phyloP scores from a whole-genome alignment of 441 rosid species.

The Cnidoscolus chayamansa region DNA sequence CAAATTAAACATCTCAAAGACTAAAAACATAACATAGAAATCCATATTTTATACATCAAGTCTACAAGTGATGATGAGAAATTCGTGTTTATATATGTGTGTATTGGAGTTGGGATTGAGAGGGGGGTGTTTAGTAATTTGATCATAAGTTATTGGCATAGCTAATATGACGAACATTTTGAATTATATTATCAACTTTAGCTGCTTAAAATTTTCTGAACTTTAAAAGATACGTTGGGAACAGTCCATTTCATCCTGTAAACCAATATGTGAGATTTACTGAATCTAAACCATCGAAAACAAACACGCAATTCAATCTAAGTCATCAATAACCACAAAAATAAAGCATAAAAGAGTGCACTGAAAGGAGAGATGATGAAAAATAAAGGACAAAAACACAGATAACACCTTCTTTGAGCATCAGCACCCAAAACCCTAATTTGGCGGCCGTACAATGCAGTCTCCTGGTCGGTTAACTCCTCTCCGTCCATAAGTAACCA shows the following conservation, averaged over 20 bases:
- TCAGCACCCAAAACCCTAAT: conserved; percentile 97
- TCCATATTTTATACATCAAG: no score
- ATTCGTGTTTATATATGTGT: no score
- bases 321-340: background rate
- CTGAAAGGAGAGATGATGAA: background rate
- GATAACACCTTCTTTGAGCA: conserved; percentile 74
- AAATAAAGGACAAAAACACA: background rate
- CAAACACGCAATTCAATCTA: background rate
- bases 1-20: no score
- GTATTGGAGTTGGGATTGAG: no score
- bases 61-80: no score
- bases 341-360: background rate
- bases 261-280: conserved; percentile 70
- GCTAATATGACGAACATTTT: background rate
- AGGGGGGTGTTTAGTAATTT: no score
- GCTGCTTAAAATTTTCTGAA: background rate
- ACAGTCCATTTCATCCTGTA: conserved; percentile 72
- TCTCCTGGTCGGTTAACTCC: conserved; percentile 90
- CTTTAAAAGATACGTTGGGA: conserved; percentile 52
- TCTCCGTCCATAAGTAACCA: conserved; percentile 73
- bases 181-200: background rate
- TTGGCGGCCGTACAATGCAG: conserved; percentile 85
- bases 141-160: background rate
- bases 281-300: conserved; percentile 45
- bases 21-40: no score